These are phyloP conservation scores for Lactarius vividus DNA, from an alignment of 768 basidiomycete genomes.

Conservation along the genomic window DNA sequence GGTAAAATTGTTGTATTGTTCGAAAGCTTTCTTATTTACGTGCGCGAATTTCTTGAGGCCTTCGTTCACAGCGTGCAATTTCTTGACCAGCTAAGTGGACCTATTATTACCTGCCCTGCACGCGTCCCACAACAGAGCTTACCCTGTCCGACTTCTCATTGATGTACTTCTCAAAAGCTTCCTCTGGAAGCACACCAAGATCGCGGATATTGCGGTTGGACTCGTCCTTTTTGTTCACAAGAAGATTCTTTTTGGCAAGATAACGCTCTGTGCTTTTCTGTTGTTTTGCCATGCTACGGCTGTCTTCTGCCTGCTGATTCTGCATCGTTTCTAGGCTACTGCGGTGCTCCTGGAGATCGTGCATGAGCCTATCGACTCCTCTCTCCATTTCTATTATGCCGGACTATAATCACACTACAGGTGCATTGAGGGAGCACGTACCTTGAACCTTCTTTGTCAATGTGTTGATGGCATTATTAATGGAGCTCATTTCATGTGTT, in stretches of 20 bases:
- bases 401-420: neutral
- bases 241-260: constrained; percentile 86
- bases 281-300: constrained; percentile 79
- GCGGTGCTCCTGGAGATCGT: constrained; percentile 65
- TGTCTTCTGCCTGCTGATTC: constrained; percentile 82
- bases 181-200: constrained; percentile 93
- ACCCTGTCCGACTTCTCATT: constrained; percentile 87
- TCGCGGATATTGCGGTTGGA: constrained; percentile 95
- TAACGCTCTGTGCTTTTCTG: constrained; percentile 97
- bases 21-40: constrained; percentile 99
- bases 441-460: constrained; percentile 64
- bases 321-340: constrained; percentile 70
- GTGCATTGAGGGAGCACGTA: constrained; percentile 29
- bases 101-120: neutral
- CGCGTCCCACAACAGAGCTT: constrained; percentile 31
- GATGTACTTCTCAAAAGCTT: constrained; percentile 94
- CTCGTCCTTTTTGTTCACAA: constrained; percentile 83
- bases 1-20: constrained; percentile 97
- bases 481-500: constrained; percentile 61
- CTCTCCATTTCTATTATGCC: constrained; percentile 61
- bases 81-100: constrained; percentile 74
- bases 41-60: constrained; percentile 94
- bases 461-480: constrained; percentile 64
- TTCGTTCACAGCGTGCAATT: constrained; percentile 90
- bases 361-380: constrained; percentile 59